Evolutionary conservation across 1,284 basidiomycete species (phyloP), one percentile per base, ranked within the genome.

Genomic region (Ustilago curta): DNA sequence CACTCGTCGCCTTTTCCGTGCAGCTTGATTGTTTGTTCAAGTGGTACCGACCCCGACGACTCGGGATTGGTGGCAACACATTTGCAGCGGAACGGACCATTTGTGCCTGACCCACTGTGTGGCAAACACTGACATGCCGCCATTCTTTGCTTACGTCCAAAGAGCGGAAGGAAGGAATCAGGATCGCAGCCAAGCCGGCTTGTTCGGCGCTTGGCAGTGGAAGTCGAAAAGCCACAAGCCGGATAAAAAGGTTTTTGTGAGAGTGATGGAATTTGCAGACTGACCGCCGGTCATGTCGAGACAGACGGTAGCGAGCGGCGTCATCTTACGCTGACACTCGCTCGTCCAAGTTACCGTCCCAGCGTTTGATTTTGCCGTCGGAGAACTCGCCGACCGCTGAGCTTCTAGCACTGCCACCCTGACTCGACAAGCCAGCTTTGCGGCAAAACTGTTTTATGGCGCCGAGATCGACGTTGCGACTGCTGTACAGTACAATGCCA

Each of bases 161-260:
- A 37, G 9, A 37, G 35, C 35, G 35, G 35, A 18, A 29, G 3
- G 3, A n/a, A 16, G 44, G 16, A 29, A 27, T 18, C 11, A 27
- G 1, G 23, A 27, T 18, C 2, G 7, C 14, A 27, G 45, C 45
- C 45, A 47, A 47, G 25, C 27, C 45, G 45, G 44, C 44, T 45
- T 45, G 25, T 4, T 45, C 44, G 44, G 25, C 27, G 44, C 44
- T 45, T 45, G 44, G 44, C 44, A 16, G 44, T 45, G 14, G 25
- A 27, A 6, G 16, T 16, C 8, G 0, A n/a, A 45, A 18, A 29
- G 39, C 39, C 18, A 40, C 8, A 35, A 35, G 32, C 32, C 32
- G 32, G 29, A 9, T 39, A 18, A 18, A 14, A 16, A 45, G 4
- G 23, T 3, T 11, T n/a, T n/a, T n/a, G n/a, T n/a, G n/a, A n/a